phyloP scores from a whole-genome alignment of 2,329 filamentous ascomycete species.

The Scedosporium dehoogii region DNA sequence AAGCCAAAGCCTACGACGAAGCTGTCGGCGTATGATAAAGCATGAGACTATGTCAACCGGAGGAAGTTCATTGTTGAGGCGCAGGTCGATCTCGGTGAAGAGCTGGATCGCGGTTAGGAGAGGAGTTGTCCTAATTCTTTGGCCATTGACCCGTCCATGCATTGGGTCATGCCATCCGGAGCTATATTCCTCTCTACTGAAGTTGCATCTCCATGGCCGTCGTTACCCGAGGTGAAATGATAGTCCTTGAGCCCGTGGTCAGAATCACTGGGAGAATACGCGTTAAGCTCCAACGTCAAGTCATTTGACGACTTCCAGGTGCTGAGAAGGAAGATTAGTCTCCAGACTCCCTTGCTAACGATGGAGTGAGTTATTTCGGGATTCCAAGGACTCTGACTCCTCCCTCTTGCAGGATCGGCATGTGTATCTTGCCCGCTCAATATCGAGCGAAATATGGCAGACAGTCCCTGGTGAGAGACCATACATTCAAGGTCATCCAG shows the following conservation, averaged over 20 bases:
- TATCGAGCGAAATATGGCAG: not conserved
- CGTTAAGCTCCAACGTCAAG: slow-evolving; percentile 23
- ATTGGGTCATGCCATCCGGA: not conserved
- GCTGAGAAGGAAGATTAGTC: not conserved
- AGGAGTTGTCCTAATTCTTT: not conserved
- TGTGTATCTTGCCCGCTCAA: not conserved
- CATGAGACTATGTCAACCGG: not conserved
- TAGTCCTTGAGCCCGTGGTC: slow-evolving; percentile 23
- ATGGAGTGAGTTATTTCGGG: not conserved
- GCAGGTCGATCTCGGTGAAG: not conserved
- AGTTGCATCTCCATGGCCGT: not conserved
- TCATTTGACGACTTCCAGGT: slow-evolving; percentile 11
- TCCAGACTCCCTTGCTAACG: not conserved
- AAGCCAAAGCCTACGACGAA: not conserved
- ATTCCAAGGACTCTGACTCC: not conserved
- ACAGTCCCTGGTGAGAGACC: not conserved
- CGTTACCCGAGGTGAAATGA: slow-evolving; percentile 15
- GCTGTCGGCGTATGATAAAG: not conserved
- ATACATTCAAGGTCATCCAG: not conserved
- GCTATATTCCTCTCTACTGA: too few relatives aligned
- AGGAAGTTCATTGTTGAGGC: not conserved
- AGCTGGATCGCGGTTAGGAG: not conserved
- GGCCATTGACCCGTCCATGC: not conserved
- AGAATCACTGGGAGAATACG: slow-evolving; percentile 22
- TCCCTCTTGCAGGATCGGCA: not conserved